Evolutionary conservation across 2,329 filamentous ascomycete species (phyloP), one percentile per base, ranked within the genome.

Genomic region (Fusarium papillatum): DNA sequence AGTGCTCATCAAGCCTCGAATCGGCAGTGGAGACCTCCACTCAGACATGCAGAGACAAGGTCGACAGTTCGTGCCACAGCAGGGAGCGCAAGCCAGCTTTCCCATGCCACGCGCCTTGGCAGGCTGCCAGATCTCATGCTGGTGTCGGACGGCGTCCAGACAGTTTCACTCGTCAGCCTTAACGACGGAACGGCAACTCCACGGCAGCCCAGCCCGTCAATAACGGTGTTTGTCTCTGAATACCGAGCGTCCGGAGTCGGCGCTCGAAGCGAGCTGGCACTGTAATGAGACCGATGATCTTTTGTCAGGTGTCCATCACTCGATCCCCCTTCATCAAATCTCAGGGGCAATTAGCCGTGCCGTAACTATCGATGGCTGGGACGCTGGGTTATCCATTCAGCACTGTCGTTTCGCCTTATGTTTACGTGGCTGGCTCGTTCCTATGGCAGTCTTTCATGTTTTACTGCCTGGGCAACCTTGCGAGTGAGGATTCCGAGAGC

Each of bases 131-230:
- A 75, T 76, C 68, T 71, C 31, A 57, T 70, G 46, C 68, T 67
- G 61, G 59, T 62, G 34, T 59, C 68, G 31, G 65, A 41, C 66
- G 43, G 36, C 62, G 26, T 43, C 66, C 41, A 67, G 68, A 38
- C 60, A 48, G 64, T 74, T 59, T 73, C 61, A 76, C 69, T 68
- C 62, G 66, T 73, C 72, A 72, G 64, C 73, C 72, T 69, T 77
- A 65, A 70, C 60, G 34, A 66, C 55, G 26, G 48, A n/a, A n/a
- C 19, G 62, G 16, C n/a, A n/a, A 24, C 48, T 43, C n/a, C 43
- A 50, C 48, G 34, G 50, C 17, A 26, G 17, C 22, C 22, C n/a
- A 36, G 17, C 19, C 34, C 62, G 46, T 67, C 26, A 46, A 50
- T 29, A 39, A 59, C 64, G 26, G 50, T 59, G 64, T 59, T 50